Base-by-base conservation (phyloP, 1,284 basidiomycete species). In the Hypsizygus ulmarius region DNA sequence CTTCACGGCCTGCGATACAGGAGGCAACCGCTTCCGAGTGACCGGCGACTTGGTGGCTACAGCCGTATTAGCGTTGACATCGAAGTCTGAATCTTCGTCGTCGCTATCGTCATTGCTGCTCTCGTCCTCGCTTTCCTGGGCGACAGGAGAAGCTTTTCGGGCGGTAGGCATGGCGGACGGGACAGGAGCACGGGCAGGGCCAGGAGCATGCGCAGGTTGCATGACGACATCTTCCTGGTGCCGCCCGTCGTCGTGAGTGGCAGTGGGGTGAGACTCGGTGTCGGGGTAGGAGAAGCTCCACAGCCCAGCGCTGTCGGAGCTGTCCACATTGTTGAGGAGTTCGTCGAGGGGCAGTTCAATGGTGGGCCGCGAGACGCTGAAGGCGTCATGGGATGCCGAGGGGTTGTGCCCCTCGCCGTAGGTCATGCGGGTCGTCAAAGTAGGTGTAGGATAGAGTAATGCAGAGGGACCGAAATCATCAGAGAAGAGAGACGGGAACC, bases 291-390 rank as follows among this genome's bases (percentile, higher is more conserved):
- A 37, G 38, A 51, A 29, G 25, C 46, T 49, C 55, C 59, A 56
- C 34, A 56, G 14, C 33, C 57, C 60, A 29, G 48, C 58, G 28
- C 59, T 58, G 32, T 60, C 59, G 38, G 57, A 53, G 9, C 55
- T 49, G 25, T 72, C 71, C 53, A 70, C 68, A 45, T 60, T 62
- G 56, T 73, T 74, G 53, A 90, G 75, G 49, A 90, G 73, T 53
- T 90, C 87, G 54, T 90, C 87, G 18, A 90, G 76, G 7, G 83
- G 82, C 27, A 90, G 77, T 62, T 90, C 87, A 58, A 90, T 89
- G 28, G 87, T 90, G 0, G 88, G 88, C 9, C 87, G 80, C 12
- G 76, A 64, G 52, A 90, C 81, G 64, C 76, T 77, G 60, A 90
- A 79, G 30, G 72, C 68, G 51, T 81, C 78, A 54, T 66, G 64